phyloP scores from a whole-genome alignment of 163 green algal genomes.

The Prototheca wickerhamii region DNA sequence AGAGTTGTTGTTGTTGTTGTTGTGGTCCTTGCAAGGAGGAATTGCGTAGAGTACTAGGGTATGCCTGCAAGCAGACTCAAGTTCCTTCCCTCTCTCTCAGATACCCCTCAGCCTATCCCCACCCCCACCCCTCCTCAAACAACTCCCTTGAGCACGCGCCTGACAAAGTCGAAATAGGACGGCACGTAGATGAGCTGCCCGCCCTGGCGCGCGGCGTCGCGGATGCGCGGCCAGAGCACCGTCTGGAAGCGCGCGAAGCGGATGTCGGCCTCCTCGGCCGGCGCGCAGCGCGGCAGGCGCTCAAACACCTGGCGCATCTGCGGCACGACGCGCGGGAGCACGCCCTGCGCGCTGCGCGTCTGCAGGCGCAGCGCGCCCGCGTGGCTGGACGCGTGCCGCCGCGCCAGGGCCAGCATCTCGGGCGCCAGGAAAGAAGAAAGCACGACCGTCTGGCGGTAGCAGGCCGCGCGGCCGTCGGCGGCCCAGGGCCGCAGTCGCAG shows the following conservation, averaged over 20 bases:
- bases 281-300: slow-evolving; percentile 33
- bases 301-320: slow-evolving; percentile 81
- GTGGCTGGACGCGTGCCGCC: slow-evolving; percentile 43
- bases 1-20: neutral
- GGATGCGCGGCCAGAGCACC: slow-evolving; percentile 62
- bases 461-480: neutral
- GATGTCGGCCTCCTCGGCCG: slow-evolving; percentile 46
- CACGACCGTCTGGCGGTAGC: slow-evolving; percentile 82
- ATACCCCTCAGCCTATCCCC: neutral
- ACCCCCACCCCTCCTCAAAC: neutral
- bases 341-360: slow-evolving; percentile 26
- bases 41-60: no score
- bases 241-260: slow-evolving; percentile 77
- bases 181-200: slow-evolving; percentile 83
- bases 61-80: no score
- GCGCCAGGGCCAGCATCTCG: slow-evolving; percentile 63
- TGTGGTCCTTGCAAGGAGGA: no score
- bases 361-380: slow-evolving; percentile 41
- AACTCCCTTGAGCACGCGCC: slow-evolving; percentile 18
- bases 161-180: slow-evolving; percentile 96
- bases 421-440: slow-evolving; percentile 57
- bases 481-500: no score
- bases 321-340: slow-evolving; percentile 56
- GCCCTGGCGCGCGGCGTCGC: slow-evolving; percentile 31
- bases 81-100: no score